Percentiles rank a stretch among this genome's conserved stretches.
Evolutionary conservation across 2,329 filamentous ascomycete species (phyloP).

Genomic region (Botrytis hyacinthi): DNA sequence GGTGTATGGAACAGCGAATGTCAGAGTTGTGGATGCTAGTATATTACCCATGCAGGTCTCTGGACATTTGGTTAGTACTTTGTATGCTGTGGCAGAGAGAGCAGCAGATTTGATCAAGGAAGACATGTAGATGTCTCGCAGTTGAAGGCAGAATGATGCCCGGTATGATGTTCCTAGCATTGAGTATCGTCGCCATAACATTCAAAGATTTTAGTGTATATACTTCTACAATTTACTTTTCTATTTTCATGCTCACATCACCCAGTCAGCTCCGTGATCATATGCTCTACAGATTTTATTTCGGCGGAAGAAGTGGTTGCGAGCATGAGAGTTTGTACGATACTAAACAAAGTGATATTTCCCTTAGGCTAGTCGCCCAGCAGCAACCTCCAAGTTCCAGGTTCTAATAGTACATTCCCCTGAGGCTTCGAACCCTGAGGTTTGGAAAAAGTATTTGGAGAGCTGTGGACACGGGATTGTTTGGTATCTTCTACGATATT

Average conservation of each 20-base stretch:
- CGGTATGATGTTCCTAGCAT: not conserved
- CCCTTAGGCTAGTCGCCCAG: not conserved
- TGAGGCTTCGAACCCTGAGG: not conserved
- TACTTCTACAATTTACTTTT: not conserved
- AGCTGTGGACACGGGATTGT: not conserved
- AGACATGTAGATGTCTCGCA: not conserved
- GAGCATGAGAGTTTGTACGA: not conserved
- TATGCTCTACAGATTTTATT: not conserved
- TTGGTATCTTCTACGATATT: not conserved
- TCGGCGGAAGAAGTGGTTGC: not conserved
- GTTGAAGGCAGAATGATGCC: not conserved
- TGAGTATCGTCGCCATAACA: not conserved
- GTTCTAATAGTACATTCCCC: not conserved
- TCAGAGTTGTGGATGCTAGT: conserved; percentile 30
- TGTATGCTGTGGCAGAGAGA: conserved; percentile 29
- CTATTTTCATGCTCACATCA: not conserved
- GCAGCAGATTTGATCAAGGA: conserved; percentile 26
- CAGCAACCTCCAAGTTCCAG: not conserved
- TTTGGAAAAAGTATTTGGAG: not conserved
- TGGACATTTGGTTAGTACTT: conserved; percentile 25
- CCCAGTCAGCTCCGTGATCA: not conserved
- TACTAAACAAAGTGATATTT: not conserved
- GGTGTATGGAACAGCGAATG: conserved; percentile 26
- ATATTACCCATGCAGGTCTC: conserved; percentile 25
- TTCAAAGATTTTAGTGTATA: not conserved